Percentiles rank a stretch among this genome's conserved stretches.
Evolutionary conservation across 2,329 filamentous ascomycete species (phyloP).

Genomic region (Aschersonia sp.): DNA sequence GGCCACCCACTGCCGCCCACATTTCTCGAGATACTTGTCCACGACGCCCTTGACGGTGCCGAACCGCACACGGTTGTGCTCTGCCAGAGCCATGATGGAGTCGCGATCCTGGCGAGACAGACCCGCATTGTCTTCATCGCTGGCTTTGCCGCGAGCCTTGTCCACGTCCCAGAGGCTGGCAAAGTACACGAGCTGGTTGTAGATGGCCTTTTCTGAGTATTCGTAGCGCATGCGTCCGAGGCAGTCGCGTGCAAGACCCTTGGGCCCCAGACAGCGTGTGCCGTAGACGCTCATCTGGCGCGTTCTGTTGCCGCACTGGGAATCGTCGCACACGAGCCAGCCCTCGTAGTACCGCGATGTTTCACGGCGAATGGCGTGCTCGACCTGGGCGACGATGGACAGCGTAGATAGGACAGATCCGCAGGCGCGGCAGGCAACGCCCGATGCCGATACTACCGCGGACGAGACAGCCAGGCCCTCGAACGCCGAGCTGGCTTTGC

Average conservation of each 20-base stretch:
- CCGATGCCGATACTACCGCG: constrained; percentile 53
- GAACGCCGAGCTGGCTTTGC: constrained; percentile 58
- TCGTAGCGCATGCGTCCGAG: constrained; percentile 80
- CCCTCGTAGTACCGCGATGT: constrained; percentile 82
- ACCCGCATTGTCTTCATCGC: constrained; percentile 30
- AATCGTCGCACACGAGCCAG: constrained; percentile 82
- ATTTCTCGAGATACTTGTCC: constrained; percentile 75
- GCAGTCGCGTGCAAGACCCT: constrained; percentile 72
- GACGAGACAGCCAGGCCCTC: constrained; percentile 53
- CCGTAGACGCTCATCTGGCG: constrained; percentile 91
- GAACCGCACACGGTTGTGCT: constrained; percentile 73
- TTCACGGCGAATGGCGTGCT: constrained; percentile 64
- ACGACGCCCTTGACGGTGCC: constrained; percentile 61
- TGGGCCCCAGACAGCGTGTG: constrained; percentile 73
- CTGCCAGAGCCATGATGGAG: constrained; percentile 55
- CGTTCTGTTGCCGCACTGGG: constrained; percentile 73
- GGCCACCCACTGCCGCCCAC: constrained; percentile 80
- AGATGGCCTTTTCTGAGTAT: constrained; percentile 75
- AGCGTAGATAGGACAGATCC: constrained; percentile 49
- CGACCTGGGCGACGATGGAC: constrained; percentile 72
- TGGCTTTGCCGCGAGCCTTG: constrained; percentile 46
- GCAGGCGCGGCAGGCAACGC: constrained; percentile 62
- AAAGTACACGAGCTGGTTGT: constrained; percentile 89
- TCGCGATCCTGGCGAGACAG: constrained; percentile 40
- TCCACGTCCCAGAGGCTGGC: constrained; percentile 79